phyloP scores from a whole-genome alignment of 1,284 basidiomycete genomes.

The Baeospora myosura region DNA sequence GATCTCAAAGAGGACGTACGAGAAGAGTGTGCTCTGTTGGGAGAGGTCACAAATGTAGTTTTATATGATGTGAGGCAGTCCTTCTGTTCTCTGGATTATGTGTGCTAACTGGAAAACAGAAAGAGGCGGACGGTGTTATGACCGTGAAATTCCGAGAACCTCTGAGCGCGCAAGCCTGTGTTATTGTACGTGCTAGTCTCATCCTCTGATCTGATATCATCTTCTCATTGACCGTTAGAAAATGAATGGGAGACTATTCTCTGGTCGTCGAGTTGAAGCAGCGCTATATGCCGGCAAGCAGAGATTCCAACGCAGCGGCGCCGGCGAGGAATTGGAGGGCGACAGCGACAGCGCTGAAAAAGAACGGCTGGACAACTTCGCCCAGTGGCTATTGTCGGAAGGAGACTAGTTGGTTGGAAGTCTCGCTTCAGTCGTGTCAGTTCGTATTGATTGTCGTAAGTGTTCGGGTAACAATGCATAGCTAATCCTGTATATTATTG shows the following conservation, averaged over 20 bases:
- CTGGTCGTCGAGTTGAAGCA: conserved; percentile 77
- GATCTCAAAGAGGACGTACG: conserved; percentile 96
- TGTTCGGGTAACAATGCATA: no score
- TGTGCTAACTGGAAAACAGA: conserved; percentile 37
- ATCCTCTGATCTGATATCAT: conserved; percentile 2
- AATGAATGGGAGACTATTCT: conserved; percentile 95
- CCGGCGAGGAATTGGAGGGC: conserved; percentile 49
- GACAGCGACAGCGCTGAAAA: conserved; percentile 72
- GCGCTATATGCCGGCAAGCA: conserved; percentile 76
- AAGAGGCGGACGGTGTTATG: conserved; percentile 92
- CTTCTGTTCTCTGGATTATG: conserved; percentile 1
- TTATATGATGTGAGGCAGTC: conserved; percentile 80
- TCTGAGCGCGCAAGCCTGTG: conserved; percentile 82
- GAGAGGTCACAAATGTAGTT: conserved; percentile 95
- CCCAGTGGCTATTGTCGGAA: conserved; percentile 77
- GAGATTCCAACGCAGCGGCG: conserved; percentile 70
- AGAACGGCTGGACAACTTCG: conserved; percentile 81
- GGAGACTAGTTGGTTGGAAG: conserved; percentile 42
- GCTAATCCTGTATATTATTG: conserved; percentile 2
- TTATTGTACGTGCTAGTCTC: conserved; percentile 52
- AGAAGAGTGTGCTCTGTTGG: conserved; percentile 85
- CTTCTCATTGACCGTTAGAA: conserved; percentile 42
- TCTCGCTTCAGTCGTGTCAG: conserved; percentile 7
- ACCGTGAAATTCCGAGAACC: conserved; percentile 92
- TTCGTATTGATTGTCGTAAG: no score